Conservation (phyloP, 2,329 filamentous ascomycete genomes). For the Periconia digitata region DNA sequence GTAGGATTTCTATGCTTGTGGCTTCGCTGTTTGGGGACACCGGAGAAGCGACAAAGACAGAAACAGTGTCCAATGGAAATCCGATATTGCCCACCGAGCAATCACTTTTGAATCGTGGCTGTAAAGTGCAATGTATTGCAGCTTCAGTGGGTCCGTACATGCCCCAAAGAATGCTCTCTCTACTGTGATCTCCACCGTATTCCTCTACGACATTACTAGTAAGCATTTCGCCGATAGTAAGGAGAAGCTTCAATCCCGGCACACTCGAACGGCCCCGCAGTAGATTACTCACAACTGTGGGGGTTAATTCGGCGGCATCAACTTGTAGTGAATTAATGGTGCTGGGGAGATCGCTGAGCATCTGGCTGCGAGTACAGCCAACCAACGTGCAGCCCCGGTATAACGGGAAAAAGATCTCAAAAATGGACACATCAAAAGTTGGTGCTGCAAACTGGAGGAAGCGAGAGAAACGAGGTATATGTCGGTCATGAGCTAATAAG, state of each 20-base stretch:
- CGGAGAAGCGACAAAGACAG: constrained; percentile 68
- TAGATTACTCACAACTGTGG: constrained; percentile 80
- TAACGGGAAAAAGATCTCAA: constrained; percentile 90
- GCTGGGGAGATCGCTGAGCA: constrained; percentile 74
- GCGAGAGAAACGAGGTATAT: constrained; percentile 73
- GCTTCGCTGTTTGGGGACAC: constrained; percentile 13
- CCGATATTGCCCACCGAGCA: constrained; percentile 72
- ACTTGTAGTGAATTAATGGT: constrained; percentile 66
- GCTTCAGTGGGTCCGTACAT: constrained; percentile 97
- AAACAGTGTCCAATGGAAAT: constrained; percentile 76
- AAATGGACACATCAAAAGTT: constrained; percentile 92
- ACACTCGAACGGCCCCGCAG: constrained; percentile 67
- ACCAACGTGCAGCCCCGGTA: constrained; percentile 74
- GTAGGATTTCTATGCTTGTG: constrained; percentile 56
- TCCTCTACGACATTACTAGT: constrained; percentile 74
- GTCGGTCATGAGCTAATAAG: constrained; percentile 74
- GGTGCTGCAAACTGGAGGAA: constrained; percentile 92
- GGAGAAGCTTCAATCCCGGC: constrained; percentile 67
- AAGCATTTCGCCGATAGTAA: constrained; percentile 94
- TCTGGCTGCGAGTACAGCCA: constrained; percentile 65
- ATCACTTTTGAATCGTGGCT: constrained; percentile 60
- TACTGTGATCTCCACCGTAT: constrained; percentile 64
- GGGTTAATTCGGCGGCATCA: constrained; percentile 86
- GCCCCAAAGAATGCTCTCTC: constrained; percentile 72
- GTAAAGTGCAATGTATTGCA: constrained; percentile 84